A percentile compares a stretch with the other conserved stretches of the same genome.
phyloP scores from a whole-genome alignment of 73 alveolate species.

The Blepharisma stoltei region DNA sequence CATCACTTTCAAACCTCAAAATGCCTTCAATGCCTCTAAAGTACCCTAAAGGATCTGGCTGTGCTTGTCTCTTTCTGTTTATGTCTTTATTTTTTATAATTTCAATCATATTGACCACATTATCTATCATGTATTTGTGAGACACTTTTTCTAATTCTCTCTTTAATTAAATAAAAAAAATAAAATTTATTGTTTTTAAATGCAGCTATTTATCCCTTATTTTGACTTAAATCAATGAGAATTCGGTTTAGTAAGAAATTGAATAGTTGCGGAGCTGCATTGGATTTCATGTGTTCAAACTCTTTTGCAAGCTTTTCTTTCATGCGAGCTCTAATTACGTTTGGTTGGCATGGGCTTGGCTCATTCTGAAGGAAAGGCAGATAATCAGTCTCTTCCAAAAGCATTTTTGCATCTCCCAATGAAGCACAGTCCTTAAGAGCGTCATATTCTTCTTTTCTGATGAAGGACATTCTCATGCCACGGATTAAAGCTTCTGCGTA shows the following conservation, averaged over 20 bases:
- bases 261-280: constrained; percentile 84
- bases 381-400: constrained; percentile 89
- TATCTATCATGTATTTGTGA: constrained; percentile 88
- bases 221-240: neutral
- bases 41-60: constrained; percentile 97
- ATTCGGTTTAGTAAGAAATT: constrained; percentile 73
- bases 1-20: constrained; percentile 91
- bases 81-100: constrained; percentile 88
- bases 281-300: constrained; percentile 85
- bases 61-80: constrained; percentile 55
- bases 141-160: constrained; percentile 18
- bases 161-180: no score
- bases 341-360: constrained; percentile 70
- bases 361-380: constrained; percentile 74
- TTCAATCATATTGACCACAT: constrained; percentile 95
- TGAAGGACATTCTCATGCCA: constrained; percentile 92
- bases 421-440: constrained; percentile 82
- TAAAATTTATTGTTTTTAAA: no score
- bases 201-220: no score
- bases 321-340: constrained; percentile 58
- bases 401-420: constrained; percentile 77
- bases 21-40: constrained; percentile 96
- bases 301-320: constrained; percentile 96
- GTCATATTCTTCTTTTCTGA: constrained; percentile 86
- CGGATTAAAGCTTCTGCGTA: constrained; percentile 95